phyloP scores from a whole-genome alignment of 176 grass and related monocot species.

The Tillandsia leiboldiana region DNA sequence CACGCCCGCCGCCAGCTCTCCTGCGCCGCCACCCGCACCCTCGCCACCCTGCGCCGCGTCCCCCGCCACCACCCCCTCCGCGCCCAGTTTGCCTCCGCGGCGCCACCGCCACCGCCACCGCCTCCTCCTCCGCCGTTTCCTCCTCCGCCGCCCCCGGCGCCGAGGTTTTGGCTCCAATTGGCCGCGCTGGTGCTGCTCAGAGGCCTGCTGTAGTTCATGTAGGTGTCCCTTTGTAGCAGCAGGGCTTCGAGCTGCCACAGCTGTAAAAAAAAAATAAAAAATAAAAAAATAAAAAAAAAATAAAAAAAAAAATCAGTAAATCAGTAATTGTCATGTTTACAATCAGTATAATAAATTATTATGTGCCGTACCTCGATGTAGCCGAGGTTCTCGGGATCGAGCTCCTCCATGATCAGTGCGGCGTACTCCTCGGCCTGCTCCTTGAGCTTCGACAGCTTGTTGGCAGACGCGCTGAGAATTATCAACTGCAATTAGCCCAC shows the following conservation, averaged over 20 bases:
- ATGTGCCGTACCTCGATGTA: slow-evolving; percentile 70
- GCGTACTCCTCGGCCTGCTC: slow-evolving; percentile 98
- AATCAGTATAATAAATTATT: no score
- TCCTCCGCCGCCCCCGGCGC: slow-evolving; percentile 14
- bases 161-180: slow-evolving; percentile 93
- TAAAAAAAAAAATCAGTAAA: no score
- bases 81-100: neutral
- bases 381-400: slow-evolving; percentile 92
- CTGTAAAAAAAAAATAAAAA: slow-evolving; percentile 18
- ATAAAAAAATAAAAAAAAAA: no score
- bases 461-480: slow-evolving; percentile 85
- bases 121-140: neutral
- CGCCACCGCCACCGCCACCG: neutral
- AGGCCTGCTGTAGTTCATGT: slow-evolving; percentile 96
- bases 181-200: slow-evolving; percentile 84
- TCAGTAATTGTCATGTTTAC: no score
- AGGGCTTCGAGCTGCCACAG: slow-evolving; percentile 90
- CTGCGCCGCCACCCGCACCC: slow-evolving; percentile 43
- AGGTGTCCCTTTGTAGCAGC: slow-evolving; percentile 89
- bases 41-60: slow-evolving; percentile 16
- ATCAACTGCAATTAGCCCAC: slow-evolving; percentile 44
- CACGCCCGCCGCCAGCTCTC: slow-evolving; percentile 82
- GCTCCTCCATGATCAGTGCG: slow-evolving; percentile 92
- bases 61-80: slow-evolving; percentile 4
- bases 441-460: slow-evolving; percentile 93